Percentiles rank a stretch among this genome's conserved stretches.
phyloP scores from a whole-genome alignment of 345 rosid genomes.

The Erodium maritimum region DNA sequence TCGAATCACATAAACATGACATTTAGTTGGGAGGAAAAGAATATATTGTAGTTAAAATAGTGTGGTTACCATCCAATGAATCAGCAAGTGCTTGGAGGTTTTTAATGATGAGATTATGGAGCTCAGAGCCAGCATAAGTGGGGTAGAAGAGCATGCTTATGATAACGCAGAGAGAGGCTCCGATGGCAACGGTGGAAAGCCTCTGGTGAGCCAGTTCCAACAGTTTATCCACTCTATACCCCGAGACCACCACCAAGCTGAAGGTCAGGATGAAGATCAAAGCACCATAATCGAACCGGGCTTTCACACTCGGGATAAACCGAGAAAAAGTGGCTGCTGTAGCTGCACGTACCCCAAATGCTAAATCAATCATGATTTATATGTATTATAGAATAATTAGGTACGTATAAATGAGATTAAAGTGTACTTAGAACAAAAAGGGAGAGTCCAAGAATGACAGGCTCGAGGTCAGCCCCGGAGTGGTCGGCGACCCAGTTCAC shows the following conservation, averaged over 20 bases:
- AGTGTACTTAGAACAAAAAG: conserved; percentile 58
- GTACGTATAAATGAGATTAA: too few species aligned
- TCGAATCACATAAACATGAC: too few species aligned
- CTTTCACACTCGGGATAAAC: conserved; percentile 58
- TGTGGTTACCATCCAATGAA: conserved; percentile 47
- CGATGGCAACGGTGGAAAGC: conserved; percentile 47
- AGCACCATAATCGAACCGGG: conserved; percentile 66
- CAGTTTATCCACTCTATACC: conserved; percentile 46
- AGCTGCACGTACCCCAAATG: conserved; percentile 29
- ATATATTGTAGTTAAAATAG: too few species aligned
- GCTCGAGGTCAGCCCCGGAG: conserved; percentile 34
- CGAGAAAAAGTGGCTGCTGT: conserved; percentile 62
- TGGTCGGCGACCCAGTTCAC: conserved; percentile 50
- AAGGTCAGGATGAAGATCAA: conserved; percentile 73
- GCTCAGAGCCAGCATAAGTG: conserved; percentile 69
- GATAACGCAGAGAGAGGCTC: conserved; percentile 47
- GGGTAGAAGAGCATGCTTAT: conserved; percentile 48
- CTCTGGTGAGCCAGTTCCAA: conserved; percentile 50
- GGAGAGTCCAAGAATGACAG: conserved; percentile 41
- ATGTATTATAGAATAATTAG: too few species aligned
- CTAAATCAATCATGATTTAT: too few species aligned
- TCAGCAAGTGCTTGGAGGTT: conserved; percentile 49
- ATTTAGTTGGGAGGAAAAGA: too few species aligned
- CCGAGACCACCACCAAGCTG: conserved; percentile 55
- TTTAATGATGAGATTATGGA: conserved; percentile 39